Evolutionary conservation across 2,329 filamentous ascomycete species (phyloP).

Genomic region (Acrodontium crateriforme): DNA sequence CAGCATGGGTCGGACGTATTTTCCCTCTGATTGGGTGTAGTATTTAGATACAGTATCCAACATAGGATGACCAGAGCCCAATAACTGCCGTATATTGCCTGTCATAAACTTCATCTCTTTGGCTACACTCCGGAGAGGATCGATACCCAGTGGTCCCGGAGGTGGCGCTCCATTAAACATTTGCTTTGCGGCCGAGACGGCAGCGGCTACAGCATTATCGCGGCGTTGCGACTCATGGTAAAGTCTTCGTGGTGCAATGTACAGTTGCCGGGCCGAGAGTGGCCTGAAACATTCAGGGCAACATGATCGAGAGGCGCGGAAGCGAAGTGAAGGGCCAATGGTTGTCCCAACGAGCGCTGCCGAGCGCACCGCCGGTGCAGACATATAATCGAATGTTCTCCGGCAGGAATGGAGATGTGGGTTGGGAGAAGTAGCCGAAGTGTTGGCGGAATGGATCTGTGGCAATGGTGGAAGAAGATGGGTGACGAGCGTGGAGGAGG

Average conservation of each 20-base stretch:
- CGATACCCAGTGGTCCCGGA: conserved; percentile 58
- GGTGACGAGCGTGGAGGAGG: too few species aligned
- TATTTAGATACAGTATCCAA: conserved; percentile 95
- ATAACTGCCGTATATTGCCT: conserved; percentile 81
- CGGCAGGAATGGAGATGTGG: too few species aligned
- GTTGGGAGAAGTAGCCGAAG: too few species aligned
- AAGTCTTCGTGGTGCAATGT: conserved; percentile 15
- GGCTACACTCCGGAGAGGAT: conserved; percentile 78
- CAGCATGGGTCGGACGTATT: conserved; percentile 87
- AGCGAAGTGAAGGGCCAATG: conserved; percentile 11
- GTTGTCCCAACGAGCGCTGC: conserved; percentile 20
- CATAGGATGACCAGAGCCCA: conserved; percentile 87
- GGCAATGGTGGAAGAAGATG: too few species aligned
- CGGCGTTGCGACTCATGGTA: conserved; percentile 25
- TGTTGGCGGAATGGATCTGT: too few species aligned
- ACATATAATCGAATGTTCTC: conserved; percentile 14
- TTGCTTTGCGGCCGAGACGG: conserved; percentile 52
- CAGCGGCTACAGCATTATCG: conserved; percentile 74
- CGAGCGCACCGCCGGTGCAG: conserved; percentile 19
- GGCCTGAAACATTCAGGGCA: conserved; percentile 22
- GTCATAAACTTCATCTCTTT: conserved; percentile 96
- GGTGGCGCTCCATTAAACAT: conserved; percentile 55
- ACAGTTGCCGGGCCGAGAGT: conserved; percentile 13
- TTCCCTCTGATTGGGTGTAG: conserved; percentile 92
- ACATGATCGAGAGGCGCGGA: conserved; percentile 6